Base-by-base conservation (phyloP, 2,329 filamentous ascomycete genomes). In the Colletotrichum sp. region DNA sequence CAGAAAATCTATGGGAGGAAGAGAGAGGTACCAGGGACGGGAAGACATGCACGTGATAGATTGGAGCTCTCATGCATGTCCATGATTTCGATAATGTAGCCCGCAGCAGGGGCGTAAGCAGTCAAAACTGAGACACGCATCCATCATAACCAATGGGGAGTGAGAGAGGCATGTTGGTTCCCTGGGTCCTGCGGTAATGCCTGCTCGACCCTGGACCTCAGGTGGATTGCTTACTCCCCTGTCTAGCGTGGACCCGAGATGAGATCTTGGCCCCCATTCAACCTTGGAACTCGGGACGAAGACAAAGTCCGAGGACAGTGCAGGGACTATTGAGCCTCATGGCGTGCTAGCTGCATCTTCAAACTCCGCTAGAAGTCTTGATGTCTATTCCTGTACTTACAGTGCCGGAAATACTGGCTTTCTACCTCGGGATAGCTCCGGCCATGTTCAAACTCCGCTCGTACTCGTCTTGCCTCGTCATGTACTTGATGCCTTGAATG, bases 351-450 rank as follows among this genome's bases (percentile, higher is more conserved):
- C 10, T 21, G n/a, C 44, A 24, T 52, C 6, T 52, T 21, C 10
- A 52, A 21, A 52, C n/a, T 21, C 44, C n/a, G n/a, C 44, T 24
- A 2, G 10, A 6, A 24, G 10, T 52, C 44, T 21, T 21, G 9
- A 2, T n/a, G 5, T 7, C n/a, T 21, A 3, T 52, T 21, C 10
- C 10, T 21, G 3, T 52, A 52, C 2, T 13, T 21, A 8, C 2
- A 3, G n/a, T 52, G 44, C n/a, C 0, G n/a, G 0, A 13, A 52
- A 0, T 21, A 13, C n/a, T 13, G 10, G n/a, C n/a, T 5, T 21
- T 21, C n/a, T 39, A 3, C 12, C n/a, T 52, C n/a, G 6, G n/a
- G 44, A 21, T 52, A 52, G 44, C 44, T 52, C 44, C 44, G n/a
- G n/a, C 44, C 44, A 21, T 24, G n/a, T 1, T 12, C 0, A n/a